Evolutionary conservation across 2,329 filamentous ascomycete species (phyloP).

Genomic region (Acrocalymma vagum): DNA sequence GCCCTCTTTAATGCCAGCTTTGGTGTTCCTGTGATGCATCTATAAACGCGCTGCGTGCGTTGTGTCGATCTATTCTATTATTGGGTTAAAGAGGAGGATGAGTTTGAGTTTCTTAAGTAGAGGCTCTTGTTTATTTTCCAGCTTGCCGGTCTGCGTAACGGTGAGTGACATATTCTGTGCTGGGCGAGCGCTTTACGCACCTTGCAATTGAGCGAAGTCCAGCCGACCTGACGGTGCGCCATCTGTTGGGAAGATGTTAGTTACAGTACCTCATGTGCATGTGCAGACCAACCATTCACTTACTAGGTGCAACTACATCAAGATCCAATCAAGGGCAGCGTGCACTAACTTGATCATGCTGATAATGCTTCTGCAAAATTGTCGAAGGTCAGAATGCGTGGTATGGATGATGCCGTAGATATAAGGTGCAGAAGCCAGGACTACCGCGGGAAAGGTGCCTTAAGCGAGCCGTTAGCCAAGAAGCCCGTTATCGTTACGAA

Average conservation of each 20-base stretch:
- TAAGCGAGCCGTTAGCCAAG: no score
- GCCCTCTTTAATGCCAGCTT: constrained; percentile 37
- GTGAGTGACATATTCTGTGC: no score
- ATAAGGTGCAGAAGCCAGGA: no score
- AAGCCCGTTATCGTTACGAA: no score
- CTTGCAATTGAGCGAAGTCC: constrained; percentile 10
- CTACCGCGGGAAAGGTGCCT: no score
- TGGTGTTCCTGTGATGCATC: constrained; percentile 47
- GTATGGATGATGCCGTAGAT: no score
- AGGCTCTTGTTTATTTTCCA: constrained; percentile 50
- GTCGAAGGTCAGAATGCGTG: no score
- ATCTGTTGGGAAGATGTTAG: neutral
- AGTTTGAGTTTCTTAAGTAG: constrained; percentile 53
- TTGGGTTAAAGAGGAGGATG: constrained; percentile 50
- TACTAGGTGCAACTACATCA: constrained; percentile 3
- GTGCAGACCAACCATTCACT: neutral
- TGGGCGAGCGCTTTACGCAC: neutral
- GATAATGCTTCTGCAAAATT: no score
- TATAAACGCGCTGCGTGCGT: constrained; percentile 48
- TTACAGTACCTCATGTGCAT: neutral
- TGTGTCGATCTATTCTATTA: constrained; percentile 15
- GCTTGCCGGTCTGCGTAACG: constrained; percentile 29
- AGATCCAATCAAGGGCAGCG: constrained; percentile 4
- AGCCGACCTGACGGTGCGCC: constrained; percentile 10
- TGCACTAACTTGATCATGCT: no score